Evolutionary conservation across 805 yeast genomes (phyloP), one percentile per base, ranked within the genome.

Genomic region (Pichia cephalocereana): DNA sequence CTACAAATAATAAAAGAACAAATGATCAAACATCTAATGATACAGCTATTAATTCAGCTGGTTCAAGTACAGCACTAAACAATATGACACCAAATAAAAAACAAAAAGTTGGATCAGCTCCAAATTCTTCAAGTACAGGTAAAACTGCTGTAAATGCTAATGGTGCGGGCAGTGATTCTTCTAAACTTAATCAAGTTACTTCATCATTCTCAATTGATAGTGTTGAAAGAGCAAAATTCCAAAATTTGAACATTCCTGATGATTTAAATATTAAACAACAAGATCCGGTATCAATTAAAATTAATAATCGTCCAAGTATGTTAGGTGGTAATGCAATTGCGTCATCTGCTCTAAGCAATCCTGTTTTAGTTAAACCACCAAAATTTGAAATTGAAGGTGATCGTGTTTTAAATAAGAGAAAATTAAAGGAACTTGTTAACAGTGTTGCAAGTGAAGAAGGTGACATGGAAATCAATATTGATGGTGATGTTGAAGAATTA

Each of bases 401-500:
- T 44, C 68, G 96, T 28, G 95, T 90, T 1, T 70, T 93, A 61
- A 83, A 93, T 38, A 93, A 93, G 64, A 74, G 99, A 45, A 93
- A 93, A 63, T 72, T 93, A 55, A 77, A 86, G 53, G 99, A 93
- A 62, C 72, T 93, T 51, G 93, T 93, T 8, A 79, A 81, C 60
- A 79, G 86, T 2, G 86, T 82, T 15, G 93, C 90, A 8, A 78
- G 82, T 2, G 91, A 85, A 62, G 93, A 83, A 63, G 96, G 96
- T 14, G 97, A 91, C 61, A 85, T 91, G 17, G 95, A 89, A 58
- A 82, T 95, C 7, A 75, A 76, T 6, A 85, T 93, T 49, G 99
- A 91, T 64, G 98, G 97, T 28, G 97, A 93, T 65, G 96, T 88
- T 17, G 96, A 90, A 64, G 98, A 91, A 57, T 69, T 93, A 38